Evolutionary conservation across 1,284 basidiomycete genomes (phyloP).

Genomic region (Apiotrichum gamsii): DNA sequence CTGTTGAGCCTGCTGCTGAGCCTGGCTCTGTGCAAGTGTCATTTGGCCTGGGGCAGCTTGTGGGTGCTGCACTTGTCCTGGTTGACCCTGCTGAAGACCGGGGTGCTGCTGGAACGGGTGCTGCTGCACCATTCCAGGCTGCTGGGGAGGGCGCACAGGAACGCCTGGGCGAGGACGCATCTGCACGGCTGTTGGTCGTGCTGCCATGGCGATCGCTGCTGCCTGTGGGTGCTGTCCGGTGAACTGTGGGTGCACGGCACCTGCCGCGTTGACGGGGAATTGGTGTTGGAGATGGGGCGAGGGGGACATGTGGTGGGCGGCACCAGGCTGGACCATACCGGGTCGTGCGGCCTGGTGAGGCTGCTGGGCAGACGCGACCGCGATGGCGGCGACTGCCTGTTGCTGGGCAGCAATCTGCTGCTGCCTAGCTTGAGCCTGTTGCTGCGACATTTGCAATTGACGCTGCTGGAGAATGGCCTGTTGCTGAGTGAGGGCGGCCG

Average conservation of each 20-base stretch:
- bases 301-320: conserved; percentile 22
- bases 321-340: conserved; percentile 4
- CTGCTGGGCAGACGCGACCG: conserved; percentile 17
- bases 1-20: conserved; percentile 14
- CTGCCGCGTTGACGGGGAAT: conserved; percentile 26
- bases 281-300: conserved; percentile 41
- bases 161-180: conserved; percentile 15
- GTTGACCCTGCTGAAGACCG: conserved; percentile 14
- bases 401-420: conserved; percentile 11
- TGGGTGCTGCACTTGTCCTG: conserved; percentile 22
- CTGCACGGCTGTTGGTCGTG: conserved; percentile 9
- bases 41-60: conserved; percentile 12
- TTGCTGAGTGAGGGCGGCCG: conserved; percentile 11
- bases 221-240: conserved; percentile 17
- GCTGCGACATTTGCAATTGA: too few relatives aligned
- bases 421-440: conserved; percentile 8
- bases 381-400: conserved; percentile 11
- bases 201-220: conserved; percentile 9
- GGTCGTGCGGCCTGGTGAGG: conserved; percentile 9
- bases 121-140: conserved; percentile 9
- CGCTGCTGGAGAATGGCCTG: conserved; percentile 16
- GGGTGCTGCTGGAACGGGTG: conserved; percentile 18
- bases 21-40: conserved; percentile 6
- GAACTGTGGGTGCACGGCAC: conserved; percentile 14
- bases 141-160: conserved; percentile 10